Conservation (phyloP, 768 basidiomycete genomes). For the Chalciporus piperatus region DNA sequence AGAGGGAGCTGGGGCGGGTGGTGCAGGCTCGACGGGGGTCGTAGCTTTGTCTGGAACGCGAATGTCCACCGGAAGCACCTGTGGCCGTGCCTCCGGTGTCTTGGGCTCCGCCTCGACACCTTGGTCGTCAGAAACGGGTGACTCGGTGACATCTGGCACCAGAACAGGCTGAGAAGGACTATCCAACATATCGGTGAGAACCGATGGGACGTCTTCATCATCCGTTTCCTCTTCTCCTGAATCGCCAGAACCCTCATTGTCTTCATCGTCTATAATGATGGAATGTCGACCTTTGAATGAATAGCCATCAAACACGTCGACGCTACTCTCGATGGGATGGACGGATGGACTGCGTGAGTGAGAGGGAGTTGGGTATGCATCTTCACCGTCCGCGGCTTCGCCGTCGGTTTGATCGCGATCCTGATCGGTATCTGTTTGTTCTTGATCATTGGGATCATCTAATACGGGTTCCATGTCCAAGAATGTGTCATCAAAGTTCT, state of each 20-base stretch:
- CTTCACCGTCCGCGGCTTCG: conserved; percentile 72
- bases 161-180: conserved; percentile 22
- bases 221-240: conserved; percentile 33
- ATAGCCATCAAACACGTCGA: conserved; percentile 92
- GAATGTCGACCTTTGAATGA: conserved; percentile 88
- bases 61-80: conserved; percentile 30
- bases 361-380: conserved; percentile 74
- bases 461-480: conserved; percentile 93
- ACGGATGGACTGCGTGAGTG: conserved; percentile 78
- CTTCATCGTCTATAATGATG: conserved; percentile 71
- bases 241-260: conserved; percentile 40
- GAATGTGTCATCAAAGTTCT: conserved; percentile 97
- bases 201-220: conserved; percentile 36
- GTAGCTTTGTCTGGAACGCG: conserved; percentile 14
- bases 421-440: conserved; percentile 65
- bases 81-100: conserved; percentile 68
- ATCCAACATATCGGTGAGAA: conserved; percentile 18
- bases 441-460: conserved; percentile 66
- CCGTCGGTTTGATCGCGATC: conserved; percentile 66
- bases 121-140: conserved; percentile 30
- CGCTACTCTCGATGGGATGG: conserved; percentile 41
- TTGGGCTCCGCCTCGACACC: conserved; percentile 59
- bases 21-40: conserved; percentile 13
- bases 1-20: conserved; percentile 14
- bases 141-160: conserved; percentile 37